Evolutionary conservation across 352 stramenopile species (phyloP).

Genomic region (Phytophthora pinifolia): DNA sequence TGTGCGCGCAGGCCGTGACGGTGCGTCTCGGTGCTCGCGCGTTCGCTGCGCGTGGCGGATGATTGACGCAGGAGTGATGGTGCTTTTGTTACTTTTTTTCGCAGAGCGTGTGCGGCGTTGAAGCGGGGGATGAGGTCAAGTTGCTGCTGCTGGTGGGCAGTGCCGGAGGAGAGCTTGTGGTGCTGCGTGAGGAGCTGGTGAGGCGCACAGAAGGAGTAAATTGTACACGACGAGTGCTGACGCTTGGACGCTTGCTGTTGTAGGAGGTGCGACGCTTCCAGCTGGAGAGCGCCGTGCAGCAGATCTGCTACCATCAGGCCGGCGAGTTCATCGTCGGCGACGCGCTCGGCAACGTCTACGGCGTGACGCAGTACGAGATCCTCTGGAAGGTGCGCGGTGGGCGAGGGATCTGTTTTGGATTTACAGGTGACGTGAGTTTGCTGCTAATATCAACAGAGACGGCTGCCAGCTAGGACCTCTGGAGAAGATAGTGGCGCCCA

Average conservation of each 20-base stretch:
- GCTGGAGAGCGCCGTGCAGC: conserved; percentile 44
- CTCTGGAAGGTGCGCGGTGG: conserved; percentile 44
- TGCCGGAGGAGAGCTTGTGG: conserved; percentile 42
- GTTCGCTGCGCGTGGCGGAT: conserved; percentile 10
- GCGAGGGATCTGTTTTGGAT: background rate
- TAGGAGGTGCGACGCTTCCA: conserved; percentile 55
- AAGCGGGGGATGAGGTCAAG: conserved; percentile 18
- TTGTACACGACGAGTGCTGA: background rate
- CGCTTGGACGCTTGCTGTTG: conserved; percentile 1
- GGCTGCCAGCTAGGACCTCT: conserved; percentile 8
- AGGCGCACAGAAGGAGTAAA: background rate
- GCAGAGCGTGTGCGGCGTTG: conserved; percentile 40
- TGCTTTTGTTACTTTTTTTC: conserved; percentile 14
- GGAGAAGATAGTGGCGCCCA: conserved; percentile 10
- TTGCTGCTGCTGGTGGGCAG: conserved; percentile 43
- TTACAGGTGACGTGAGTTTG: conserved; percentile 1
- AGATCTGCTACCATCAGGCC: conserved; percentile 32
- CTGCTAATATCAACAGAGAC: conserved; percentile 16
- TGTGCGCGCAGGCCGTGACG: conserved; percentile 27
- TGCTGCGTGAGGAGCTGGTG: conserved; percentile 45
- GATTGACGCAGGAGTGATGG: conserved; percentile 13
- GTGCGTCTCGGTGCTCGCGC: conserved; percentile 17
- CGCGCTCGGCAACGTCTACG: conserved; percentile 44
- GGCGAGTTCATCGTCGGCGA: conserved; percentile 52
- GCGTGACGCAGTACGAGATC: conserved; percentile 53